A percentile compares a stretch with the other conserved stretches of the same genome.
phyloP scores from a whole-genome alignment of 257 asterid species.

The Nicotiana sylvestris region DNA sequence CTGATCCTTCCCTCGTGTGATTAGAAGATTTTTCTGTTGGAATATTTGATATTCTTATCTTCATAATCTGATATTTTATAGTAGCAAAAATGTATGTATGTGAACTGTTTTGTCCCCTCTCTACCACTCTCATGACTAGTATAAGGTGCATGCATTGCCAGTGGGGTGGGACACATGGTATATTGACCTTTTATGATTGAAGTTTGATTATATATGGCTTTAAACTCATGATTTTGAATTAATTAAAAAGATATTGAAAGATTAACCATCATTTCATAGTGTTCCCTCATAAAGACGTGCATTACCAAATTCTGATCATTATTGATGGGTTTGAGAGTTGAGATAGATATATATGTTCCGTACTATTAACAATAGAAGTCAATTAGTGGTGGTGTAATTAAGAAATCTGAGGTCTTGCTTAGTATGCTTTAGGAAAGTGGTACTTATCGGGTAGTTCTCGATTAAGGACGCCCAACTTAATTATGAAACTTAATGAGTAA shows the following conservation, averaged over 20 bases:
- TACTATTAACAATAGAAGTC: neutral
- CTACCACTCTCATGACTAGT: neutral
- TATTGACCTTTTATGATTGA: slow-evolving; percentile 11
- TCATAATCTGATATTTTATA: neutral
- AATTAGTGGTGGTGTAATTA: neutral
- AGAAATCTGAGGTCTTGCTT: neutral
- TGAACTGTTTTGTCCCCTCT: slow-evolving; percentile 20
- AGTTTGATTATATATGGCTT: neutral
- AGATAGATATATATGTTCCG: neutral
- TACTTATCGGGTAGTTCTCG: neutral
- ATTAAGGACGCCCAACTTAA: neutral
- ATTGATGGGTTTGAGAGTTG: neutral
- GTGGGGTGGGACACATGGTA: neutral
- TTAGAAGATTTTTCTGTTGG: neutral
- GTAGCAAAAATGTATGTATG: neutral
- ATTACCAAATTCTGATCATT: slow-evolving; percentile 5
- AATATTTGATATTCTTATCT: slow-evolving; percentile 13
- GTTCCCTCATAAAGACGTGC: slow-evolving; percentile 1
- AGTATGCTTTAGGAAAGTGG: neutral
- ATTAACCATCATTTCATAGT: slow-evolving; percentile 7
- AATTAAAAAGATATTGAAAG: neutral
- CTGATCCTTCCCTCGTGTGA: slow-evolving; percentile 2
- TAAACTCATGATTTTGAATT: neutral
- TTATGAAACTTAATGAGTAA: neutral
- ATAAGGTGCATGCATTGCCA: neutral